Evolutionary conservation across 177 flowering plant genomes (phyloP), one percentile per base, ranked within the genome.

Genomic region (Tripterygium wilfordii): DNA sequence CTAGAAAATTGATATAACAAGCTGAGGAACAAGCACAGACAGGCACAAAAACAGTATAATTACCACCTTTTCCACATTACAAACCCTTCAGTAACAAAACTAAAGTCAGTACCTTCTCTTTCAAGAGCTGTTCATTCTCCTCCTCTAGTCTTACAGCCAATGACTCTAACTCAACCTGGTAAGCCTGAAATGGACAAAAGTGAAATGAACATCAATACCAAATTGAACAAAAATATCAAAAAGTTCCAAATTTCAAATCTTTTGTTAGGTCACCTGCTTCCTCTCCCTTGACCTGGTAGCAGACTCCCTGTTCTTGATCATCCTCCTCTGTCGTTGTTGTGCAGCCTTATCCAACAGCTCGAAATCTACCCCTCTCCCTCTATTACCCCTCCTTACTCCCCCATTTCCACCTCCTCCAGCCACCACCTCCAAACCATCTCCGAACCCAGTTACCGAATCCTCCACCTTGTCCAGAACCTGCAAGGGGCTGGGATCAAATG

Each of bases 231-330:
- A 57, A 15, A 61, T 0, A 21, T 16, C 18, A 9, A 10, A 26
- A 5, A 9, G 38, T 14, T 14, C 26, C 10, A n/a, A n/a, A n/a
- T n/a, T n/a, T n/a, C n/a, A n/a, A n/a, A n/a, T n/a, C n/a, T n/a
- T n/a, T n/a, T n/a, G n/a, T n/a, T n/a, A n/a, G n/a, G n/a, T n/a
- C 19, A 84, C 97, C 87, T 87, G 91, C 46, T 91, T 91, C 37
- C 98, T 69, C 61, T 92, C 98, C 55, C 96, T 69, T 0, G 96
- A 92, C 70, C 96, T 61, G 0, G 98, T 91, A 2, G 98, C 98
- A 16, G 90, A 82, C 66, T 92, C 98, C 35, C 98, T 61, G 58
- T 88, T 92, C 78, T 92, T 92, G 30, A 88, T 92, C 98, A 88
- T 88, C 76, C 98, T 75, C 69, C 77, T 60, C 66, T 88, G 98